Conservation (phyloP, 2,329 filamentous ascomycete genomes). For the Penicillium sp. region DNA sequence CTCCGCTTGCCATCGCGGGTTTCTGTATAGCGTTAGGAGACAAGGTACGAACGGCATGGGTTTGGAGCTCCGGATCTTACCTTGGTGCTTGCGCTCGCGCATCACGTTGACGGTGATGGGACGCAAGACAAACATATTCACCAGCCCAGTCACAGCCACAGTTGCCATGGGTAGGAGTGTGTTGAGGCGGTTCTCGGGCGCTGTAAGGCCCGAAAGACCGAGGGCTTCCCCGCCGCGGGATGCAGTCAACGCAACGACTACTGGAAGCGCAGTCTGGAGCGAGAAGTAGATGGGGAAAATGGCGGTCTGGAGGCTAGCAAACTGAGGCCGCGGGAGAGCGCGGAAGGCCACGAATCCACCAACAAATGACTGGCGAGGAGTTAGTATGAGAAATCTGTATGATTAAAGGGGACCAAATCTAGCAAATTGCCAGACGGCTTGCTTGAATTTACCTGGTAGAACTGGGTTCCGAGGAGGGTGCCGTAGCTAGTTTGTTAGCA, state of each 20-base stretch:
- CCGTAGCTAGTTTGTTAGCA: conserved; percentile 65
- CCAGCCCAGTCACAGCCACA: conserved; percentile 69
- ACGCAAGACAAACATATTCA: conserved; percentile 71
- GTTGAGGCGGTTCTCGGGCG: conserved; percentile 59
- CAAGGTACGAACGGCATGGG: not conserved
- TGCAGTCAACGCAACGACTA: conserved; percentile 75
- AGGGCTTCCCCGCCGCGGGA: conserved; percentile 55
- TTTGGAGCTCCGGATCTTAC: conserved; percentile 46
- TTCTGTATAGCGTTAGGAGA: conserved; percentile 52
- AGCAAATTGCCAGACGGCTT: not conserved
- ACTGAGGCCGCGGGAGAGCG: conserved; percentile 74
- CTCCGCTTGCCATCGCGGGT: conserved; percentile 86
- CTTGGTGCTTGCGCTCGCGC: conserved; percentile 74
- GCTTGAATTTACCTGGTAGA: conserved; percentile 71
- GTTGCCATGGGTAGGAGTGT: conserved; percentile 69
- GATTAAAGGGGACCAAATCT: not conserved
- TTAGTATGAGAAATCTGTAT: conserved; percentile 5
- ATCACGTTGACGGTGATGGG: conserved; percentile 76
- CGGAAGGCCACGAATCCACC: conserved; percentile 73
- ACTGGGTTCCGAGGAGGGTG: conserved; percentile 78
- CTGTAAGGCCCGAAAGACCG: conserved; percentile 43
- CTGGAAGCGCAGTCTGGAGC: conserved; percentile 74
- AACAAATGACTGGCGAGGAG: conserved; percentile 66
- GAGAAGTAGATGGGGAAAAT: conserved; percentile 83
- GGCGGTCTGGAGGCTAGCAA: conserved; percentile 75